Base-by-base conservation (phyloP, 257 asterid genomes). In the Solanum pimpinellifolium region DNA sequence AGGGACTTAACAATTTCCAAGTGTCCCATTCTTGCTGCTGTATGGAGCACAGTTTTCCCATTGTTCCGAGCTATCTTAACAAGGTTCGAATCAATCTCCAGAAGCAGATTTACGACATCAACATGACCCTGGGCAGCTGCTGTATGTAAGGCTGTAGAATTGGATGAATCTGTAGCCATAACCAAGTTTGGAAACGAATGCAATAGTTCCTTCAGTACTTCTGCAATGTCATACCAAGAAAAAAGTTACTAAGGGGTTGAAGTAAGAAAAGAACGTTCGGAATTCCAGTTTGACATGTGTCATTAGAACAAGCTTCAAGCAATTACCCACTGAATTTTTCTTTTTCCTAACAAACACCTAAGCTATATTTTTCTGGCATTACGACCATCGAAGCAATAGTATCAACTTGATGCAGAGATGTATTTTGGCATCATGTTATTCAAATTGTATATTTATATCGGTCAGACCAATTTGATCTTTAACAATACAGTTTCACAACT, bases 21-120 rank as follows among this genome's bases (percentile, higher is more conserved):
- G 92, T 93, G 96, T 56, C 99, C 99, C 99, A 97, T 94, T 89
- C 99, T 95, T 3, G 99, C 98, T 3, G 98, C 96, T 6, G 99
- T 93, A 87, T 97, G 99, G 60, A 97, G 99, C 88, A 93, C 98
- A 27, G 96, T 95, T 90, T 97, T 97, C 46, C 98, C 96, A 35
- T 97, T 97, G 93, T 95, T 97, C 25, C 98, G 93, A 84, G 98
- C 97, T 69, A 96, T 97, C 92, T 95, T 95, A 35, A 98, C 98
- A 3, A 97, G 89, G 92, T 97, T 93, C 21, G 94, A 88, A 87
- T 94, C 98, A 46, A 91, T 92, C 83, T 95, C 98, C 35, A 97
- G 91, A 72, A 97, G 98, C 33, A 97, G 93, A 90, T 96, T 93
- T 14, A 96, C 99, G 2, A 96, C 93, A 5, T 91, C 92, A 2